Evolutionary conservation across 208 protist species (phyloP).

Genomic region (Leishmania guyanensis): DNA sequence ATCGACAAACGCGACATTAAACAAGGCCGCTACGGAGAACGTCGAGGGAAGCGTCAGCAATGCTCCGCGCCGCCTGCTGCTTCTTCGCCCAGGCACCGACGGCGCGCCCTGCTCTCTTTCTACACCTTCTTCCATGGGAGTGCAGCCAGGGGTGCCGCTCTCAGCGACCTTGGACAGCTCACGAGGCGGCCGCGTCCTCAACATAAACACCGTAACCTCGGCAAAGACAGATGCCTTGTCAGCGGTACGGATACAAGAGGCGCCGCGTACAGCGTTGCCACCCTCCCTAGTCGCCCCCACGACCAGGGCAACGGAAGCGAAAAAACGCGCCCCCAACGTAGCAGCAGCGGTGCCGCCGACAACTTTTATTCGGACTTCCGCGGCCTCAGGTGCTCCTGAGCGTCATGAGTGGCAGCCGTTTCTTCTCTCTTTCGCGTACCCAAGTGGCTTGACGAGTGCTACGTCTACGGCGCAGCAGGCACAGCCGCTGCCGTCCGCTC

Average conservation of each 20-base stretch:
- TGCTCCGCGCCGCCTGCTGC: slow-evolving; percentile 5
- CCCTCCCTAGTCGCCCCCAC: background rate
- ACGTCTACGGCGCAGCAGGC: background rate
- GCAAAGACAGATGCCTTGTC: background rate
- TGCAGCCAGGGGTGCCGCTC: background rate
- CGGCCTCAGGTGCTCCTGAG: background rate
- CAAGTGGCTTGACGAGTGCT: background rate
- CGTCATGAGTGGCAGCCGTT: slow-evolving; percentile 2
- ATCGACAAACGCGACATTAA: background rate
- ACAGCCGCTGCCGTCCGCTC: background rate
- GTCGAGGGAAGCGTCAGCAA: background rate
- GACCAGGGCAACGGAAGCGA: background rate
- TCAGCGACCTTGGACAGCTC: background rate
- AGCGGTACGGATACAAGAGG: background rate
- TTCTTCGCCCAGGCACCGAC: background rate
- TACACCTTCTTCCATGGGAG: background rate
- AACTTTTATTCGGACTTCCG: background rate
- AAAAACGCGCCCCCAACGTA: background rate
- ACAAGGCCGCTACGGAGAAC: background rate
- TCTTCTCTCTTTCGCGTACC: slow-evolving; percentile 9
- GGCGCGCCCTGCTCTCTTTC: background rate
- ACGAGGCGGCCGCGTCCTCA: slow-evolving; percentile 1
- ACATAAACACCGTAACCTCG: background rate
- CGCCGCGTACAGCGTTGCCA: background rate
- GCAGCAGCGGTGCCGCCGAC: background rate